Conservation (phyloP, 73 alveolate genomes). For the Paramecium biaurelia region DNA sequence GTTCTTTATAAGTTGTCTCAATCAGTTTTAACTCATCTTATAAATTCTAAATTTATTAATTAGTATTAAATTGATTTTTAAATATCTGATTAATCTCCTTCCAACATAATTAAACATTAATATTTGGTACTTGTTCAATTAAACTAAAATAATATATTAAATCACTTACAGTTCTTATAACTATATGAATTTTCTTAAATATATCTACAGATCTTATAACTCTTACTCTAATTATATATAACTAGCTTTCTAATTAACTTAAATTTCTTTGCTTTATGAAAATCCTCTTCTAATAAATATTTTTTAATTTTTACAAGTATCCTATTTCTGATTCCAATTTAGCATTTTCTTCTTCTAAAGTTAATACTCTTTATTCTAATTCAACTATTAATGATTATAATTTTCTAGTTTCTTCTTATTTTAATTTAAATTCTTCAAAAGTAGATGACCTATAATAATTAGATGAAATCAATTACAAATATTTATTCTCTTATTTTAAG, state of each 20-base stretch:
- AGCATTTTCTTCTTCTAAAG: neutral
- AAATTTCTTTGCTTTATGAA: neutral
- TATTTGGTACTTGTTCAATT: neutral
- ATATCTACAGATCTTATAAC: neutral
- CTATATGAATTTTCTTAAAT: neutral
- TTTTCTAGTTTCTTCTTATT: neutral
- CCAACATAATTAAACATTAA: neutral
- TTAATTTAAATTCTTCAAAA: neutral
- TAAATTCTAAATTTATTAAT: neutral
- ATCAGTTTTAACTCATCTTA: neutral
- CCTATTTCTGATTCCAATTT: neutral
- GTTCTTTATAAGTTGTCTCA: neutral
- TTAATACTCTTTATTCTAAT: neutral
- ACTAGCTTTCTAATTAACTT: neutral
- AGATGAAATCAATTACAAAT: neutral
- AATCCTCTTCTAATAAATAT: neutral
- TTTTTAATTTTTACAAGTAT: neutral
- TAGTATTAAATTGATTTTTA: neutral
- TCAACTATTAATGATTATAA: neutral
- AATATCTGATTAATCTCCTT: neutral
- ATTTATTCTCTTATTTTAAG: constrained; percentile 12
- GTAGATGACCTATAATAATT: neutral
- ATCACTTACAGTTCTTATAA: neutral
- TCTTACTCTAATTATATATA: neutral
- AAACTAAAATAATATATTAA: neutral